phyloP scores from a whole-genome alignment of 176 grass and related monocot species.

The Carex littledalei region DNA sequence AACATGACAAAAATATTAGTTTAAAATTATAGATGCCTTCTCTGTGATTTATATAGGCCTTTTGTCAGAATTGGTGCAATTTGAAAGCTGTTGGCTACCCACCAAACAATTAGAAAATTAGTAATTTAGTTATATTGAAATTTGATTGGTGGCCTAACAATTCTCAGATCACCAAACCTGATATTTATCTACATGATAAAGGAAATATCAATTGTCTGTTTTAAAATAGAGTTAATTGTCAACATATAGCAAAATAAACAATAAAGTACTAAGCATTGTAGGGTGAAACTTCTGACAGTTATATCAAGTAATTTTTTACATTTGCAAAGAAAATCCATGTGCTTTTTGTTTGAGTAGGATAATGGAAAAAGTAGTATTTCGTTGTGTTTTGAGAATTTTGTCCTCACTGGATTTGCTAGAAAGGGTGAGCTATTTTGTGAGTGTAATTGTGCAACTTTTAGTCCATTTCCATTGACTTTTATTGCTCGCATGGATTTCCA shows the following conservation, averaged over 20 bases:
- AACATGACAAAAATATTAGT: not conserved
- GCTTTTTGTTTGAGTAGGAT: not conserved
- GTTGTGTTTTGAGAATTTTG: not conserved
- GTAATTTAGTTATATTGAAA: not conserved
- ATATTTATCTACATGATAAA: not conserved
- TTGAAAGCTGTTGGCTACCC: not conserved
- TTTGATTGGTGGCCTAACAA: not conserved
- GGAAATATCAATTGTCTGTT: not conserved
- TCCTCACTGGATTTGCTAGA: not conserved
- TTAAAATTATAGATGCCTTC: not conserved
- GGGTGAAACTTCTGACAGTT: not conserved
- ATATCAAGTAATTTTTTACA: not conserved
- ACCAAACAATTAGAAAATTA: not conserved
- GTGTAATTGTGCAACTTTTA: not conserved
- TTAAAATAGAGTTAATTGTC: not conserved
- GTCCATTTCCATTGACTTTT: not conserved
- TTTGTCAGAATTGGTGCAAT: not conserved
- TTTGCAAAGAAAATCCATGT: not conserved
- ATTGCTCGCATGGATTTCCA: not conserved
- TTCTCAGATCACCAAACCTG: not conserved
- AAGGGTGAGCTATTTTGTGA: not conserved
- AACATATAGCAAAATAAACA: not conserved
- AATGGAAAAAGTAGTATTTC: not conserved
- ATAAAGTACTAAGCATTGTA: not conserved
- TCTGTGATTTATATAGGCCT: not conserved